A percentile compares a stretch with the other conserved stretches of the same genome.
These are phyloP conservation scores for Orbilia oligospora DNA, from an alignment of 2,329 filamentous ascomycete species.

Conservation along the genomic window DNA sequence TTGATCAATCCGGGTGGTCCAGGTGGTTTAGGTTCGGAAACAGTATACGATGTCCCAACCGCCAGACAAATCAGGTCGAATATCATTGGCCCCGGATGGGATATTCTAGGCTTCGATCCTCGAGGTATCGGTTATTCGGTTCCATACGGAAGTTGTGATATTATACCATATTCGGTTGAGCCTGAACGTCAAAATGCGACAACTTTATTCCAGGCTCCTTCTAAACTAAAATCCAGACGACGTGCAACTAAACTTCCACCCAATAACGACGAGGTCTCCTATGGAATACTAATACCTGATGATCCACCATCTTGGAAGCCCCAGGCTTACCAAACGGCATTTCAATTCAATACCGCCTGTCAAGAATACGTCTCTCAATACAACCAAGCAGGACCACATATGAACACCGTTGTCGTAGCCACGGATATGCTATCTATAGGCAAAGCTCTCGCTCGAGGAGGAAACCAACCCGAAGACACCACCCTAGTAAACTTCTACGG, in stretches of 20 bases:
- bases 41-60: conserved; percentile 63
- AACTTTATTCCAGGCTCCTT: background rate
- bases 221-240: background rate
- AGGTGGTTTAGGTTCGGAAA: conserved; percentile 67
- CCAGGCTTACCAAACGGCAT: background rate
- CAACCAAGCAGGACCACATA: conserved; percentile 47
- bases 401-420: conserved; percentile 53
- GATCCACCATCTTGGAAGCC: conserved; percentile 37
- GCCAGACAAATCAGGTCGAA: conserved; percentile 2
- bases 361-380: conserved; percentile 27
- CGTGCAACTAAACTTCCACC: background rate
- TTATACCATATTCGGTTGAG: conserved; percentile 27
- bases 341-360: background rate
- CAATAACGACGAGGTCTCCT: conserved; percentile 15
- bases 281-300: conserved; percentile 30
- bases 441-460: conserved; percentile 49
- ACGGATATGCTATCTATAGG: conserved; percentile 51
- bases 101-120: conserved; percentile 51
- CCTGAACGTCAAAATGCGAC: conserved; percentile 51
- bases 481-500: conserved; percentile 45
- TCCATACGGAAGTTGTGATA: conserved; percentile 42
- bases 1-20: conserved; percentile 70
- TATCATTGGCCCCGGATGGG: conserved; percentile 44
- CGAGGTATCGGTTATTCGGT: conserved; percentile 48
- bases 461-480: conserved; percentile 33